phyloP scores from a whole-genome alignment of 345 rosid species.

The Abelmoschus esculentus region DNA sequence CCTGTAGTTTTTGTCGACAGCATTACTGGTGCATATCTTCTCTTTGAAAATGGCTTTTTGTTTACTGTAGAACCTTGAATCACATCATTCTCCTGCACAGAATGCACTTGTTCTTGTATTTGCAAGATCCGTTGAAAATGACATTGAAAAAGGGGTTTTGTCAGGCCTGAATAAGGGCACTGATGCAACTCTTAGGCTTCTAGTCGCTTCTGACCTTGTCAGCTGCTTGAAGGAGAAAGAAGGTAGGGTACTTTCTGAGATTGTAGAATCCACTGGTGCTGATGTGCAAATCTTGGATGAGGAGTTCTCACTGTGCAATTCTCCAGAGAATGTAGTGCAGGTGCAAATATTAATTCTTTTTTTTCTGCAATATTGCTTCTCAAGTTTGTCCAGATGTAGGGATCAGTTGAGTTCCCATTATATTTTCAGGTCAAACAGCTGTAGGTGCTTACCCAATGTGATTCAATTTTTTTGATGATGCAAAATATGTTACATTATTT shows the following conservation, averaged over 20 bases:
- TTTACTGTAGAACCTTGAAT: constrained; percentile 34
- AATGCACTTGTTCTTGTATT: constrained; percentile 46
- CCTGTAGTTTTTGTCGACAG: background rate
- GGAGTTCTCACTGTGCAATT: constrained; percentile 19
- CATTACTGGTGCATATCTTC: background rate
- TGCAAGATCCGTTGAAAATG: constrained; percentile 47
- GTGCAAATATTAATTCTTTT: constrained; percentile 18
- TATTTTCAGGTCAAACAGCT: background rate
- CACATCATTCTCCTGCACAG: constrained; percentile 52
- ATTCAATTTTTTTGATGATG: background rate
- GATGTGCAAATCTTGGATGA: constrained; percentile 32
- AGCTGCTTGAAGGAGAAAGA: constrained; percentile 23
- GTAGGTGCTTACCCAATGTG: background rate
- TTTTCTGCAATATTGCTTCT: background rate
- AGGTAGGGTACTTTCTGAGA: constrained; percentile 25
- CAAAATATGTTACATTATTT: background rate
- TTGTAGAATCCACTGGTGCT: constrained; percentile 26
- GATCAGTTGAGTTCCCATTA: constrained; percentile 1
- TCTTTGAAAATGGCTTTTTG: constrained; percentile 12
- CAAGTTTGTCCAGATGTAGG: background rate
- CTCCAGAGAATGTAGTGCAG: constrained; percentile 45
- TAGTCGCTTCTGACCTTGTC: constrained; percentile 30
- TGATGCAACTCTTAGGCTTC: constrained; percentile 43
- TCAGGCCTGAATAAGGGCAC: constrained; percentile 22
- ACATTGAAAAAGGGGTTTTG: constrained; percentile 30